phyloP scores from a whole-genome alignment of 164 flowering plant species.

The Protea cynaroides region DNA sequence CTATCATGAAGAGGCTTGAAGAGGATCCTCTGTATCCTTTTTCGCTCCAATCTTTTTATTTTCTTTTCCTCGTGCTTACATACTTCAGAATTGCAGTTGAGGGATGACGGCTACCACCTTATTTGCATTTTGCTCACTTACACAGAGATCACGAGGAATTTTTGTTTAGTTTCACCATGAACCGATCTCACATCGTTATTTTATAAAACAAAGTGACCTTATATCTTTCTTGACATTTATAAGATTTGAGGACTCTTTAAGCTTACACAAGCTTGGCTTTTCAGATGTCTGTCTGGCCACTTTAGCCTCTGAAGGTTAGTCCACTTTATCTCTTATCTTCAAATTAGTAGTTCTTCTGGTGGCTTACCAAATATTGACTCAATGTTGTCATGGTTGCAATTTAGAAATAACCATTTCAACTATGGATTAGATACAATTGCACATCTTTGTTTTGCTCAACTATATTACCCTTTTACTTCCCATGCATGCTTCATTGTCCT shows the following conservation, averaged over 20 bases:
- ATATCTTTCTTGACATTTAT: constrained; percentile 29
- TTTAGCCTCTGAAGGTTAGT: constrained; percentile 65
- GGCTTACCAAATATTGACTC: background rate
- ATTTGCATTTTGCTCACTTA: background rate
- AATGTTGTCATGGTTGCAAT: background rate
- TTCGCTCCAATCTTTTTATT: background rate
- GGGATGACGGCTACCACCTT: background rate
- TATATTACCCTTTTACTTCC: no score
- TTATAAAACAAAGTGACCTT: background rate
- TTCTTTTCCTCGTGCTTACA: background rate
- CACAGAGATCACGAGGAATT: no score
- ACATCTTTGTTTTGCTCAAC: background rate
- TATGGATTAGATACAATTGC: background rate
- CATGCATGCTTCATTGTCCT: no score
- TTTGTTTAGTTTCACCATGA: background rate
- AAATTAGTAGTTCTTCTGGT: background rate
- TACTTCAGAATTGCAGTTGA: background rate
- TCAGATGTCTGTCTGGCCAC: constrained; percentile 78
- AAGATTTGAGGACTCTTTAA: constrained; percentile 59
- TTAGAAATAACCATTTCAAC: background rate
- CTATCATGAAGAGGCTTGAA: constrained; percentile 29
- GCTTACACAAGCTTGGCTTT: constrained; percentile 59
- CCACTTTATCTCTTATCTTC: background rate
- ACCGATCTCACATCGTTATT: background rate
- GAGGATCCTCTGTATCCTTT: constrained; percentile 71